Conservation (phyloP, 495 filamentous ascomycete species). For the Penicillium cosmopolitanum region DNA sequence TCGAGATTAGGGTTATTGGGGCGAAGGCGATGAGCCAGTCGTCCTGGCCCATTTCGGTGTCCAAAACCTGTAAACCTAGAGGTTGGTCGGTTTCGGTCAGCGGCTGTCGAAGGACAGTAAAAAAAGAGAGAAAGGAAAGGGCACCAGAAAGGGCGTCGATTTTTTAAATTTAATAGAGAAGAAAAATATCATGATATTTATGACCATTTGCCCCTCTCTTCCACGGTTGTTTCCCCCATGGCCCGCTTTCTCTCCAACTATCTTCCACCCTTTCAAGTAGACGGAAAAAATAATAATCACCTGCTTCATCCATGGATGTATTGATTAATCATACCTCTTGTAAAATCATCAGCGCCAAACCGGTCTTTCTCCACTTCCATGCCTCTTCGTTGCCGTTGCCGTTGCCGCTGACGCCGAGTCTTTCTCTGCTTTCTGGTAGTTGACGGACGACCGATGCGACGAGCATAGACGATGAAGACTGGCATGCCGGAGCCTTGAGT, state of each 20-base stretch:
- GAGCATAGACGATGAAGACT: constrained; percentile 1
- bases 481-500: neutral
- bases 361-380: constrained; percentile 19
- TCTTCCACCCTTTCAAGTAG: neutral
- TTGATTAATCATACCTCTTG: constrained; percentile 7
- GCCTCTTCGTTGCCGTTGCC: neutral
- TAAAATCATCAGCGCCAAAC: constrained; percentile 19
- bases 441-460: neutral
- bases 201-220: too few relatives aligned
- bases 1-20: constrained; percentile 33
- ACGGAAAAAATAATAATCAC: neutral
- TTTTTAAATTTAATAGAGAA: too few relatives aligned
- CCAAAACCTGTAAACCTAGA: constrained; percentile 33
- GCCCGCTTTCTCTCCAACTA: neutral
- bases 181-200: too few relatives aligned
- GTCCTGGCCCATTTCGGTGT: constrained; percentile 30
- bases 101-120: neutral
- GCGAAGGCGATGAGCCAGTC: constrained; percentile 37
- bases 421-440: constrained; percentile 1
- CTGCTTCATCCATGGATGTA: neutral
- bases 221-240: neutral
- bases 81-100: neutral
- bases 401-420: neutral
- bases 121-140: neutral
- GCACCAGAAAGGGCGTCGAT: neutral